These are phyloP conservation scores for Breynia disticha DNA, from an alignment of 441 rosid genomes.

Conservation along the genomic window DNA sequence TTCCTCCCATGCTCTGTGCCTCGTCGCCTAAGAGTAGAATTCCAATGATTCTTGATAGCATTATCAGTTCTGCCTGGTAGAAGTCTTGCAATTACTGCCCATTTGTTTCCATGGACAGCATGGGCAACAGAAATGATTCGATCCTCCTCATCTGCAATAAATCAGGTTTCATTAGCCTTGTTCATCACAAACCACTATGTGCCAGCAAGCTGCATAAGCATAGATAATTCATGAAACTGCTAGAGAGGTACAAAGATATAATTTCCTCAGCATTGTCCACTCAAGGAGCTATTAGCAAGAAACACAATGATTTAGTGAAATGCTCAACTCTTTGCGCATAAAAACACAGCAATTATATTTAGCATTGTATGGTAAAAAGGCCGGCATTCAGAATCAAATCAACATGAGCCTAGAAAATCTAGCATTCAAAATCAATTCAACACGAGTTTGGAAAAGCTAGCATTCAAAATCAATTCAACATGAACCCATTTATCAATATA, in stretches of 20 bases:
- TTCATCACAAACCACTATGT: conserved; percentile 9
- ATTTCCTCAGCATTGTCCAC: not conserved
- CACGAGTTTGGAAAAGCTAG: no score
- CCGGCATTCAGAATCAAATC: no score
- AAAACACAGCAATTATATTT: no score
- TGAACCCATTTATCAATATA: no score
- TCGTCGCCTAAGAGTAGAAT: conserved; percentile 47
- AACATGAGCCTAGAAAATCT: no score
- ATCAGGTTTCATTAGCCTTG: conserved; percentile 4
- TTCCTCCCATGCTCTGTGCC: conserved; percentile 25
- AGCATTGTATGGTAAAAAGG: no score
- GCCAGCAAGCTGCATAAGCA: not conserved
- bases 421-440: no score
- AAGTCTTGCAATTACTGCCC: conserved; percentile 61
- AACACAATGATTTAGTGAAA: no score
- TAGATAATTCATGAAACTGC: not conserved
- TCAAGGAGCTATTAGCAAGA: not conserved
- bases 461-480: no score
- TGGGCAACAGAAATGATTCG: conserved; percentile 50
- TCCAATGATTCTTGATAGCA: conserved; percentile 66
- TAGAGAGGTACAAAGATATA: not conserved
- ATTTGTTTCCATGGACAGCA: conserved; percentile 47
- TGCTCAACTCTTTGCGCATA: no score
- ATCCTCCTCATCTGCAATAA: conserved; percentile 63
- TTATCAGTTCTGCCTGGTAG: conserved; percentile 66